Conservation (phyloP, 1,139 yeast species). For the Fermentozyma sake region DNA sequence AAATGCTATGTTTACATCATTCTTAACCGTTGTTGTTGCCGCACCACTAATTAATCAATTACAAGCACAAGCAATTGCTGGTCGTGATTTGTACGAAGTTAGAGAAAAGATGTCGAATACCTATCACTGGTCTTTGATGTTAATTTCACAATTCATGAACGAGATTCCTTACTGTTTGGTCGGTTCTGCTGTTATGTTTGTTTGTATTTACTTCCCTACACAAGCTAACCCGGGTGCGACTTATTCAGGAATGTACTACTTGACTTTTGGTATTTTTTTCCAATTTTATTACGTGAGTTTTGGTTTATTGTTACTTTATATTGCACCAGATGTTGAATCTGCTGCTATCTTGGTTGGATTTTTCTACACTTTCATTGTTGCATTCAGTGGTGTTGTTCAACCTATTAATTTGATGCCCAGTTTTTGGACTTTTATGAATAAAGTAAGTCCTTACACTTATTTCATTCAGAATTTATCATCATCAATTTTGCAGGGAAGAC, state of each 20-base stretch:
- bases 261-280: no score
- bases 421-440: conserved; percentile 58
- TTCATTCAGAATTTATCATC: conserved; percentile 45
- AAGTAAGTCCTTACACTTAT: conserved; percentile 52
- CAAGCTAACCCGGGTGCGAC: no score
- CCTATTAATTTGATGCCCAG: conserved; percentile 45
- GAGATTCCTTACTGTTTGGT: conserved; percentile 75
- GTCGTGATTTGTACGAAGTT: conserved; percentile 29
- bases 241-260: conserved; percentile 59
- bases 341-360: conserved; percentile 43
- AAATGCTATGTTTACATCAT: conserved; percentile 16
- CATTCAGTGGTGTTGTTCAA: conserved; percentile 57
- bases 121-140: conserved; percentile 12
- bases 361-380: conserved; percentile 27
- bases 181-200: conserved; percentile 61
- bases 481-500: conserved; percentile 36
- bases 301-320: conserved; percentile 16
- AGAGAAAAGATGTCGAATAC: conserved; percentile 17
- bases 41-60: conserved; percentile 36
- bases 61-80: conserved; percentile 28
- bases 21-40: conserved; percentile 8
- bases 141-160: conserved; percentile 60
- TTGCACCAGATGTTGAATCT: conserved; percentile 26
- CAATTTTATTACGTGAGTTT: no score
- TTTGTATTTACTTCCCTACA: conserved; percentile 80